Percentiles rank a stretch among this genome's conserved stretches.
phyloP scores from a whole-genome alignment of 1,139 yeast genomes.

The Candida albicans region DNA sequence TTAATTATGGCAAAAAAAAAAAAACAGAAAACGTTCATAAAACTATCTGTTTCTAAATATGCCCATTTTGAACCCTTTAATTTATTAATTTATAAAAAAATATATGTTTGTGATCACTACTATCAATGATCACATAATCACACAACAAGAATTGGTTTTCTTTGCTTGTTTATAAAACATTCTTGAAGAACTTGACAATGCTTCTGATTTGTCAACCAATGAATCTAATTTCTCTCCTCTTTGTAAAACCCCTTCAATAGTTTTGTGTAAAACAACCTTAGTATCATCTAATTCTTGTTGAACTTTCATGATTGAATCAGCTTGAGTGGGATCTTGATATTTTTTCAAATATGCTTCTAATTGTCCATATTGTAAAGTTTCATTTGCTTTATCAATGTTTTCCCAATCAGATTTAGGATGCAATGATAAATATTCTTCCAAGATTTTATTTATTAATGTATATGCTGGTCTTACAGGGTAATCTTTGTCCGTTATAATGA shows the following conservation, averaged over 20 bases:
- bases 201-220: slow-evolving; percentile 92
- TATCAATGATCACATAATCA: slow-evolving; percentile 52
- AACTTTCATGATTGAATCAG: slow-evolving; percentile 94
- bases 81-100: not conserved
- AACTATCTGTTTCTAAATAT: not conserved
- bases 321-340: slow-evolving; percentile 96
- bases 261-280: slow-evolving; percentile 91
- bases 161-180: slow-evolving; percentile 97
- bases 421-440: slow-evolving; percentile 85
- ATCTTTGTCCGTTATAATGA: slow-evolving; percentile 88
- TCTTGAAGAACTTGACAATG: slow-evolving; percentile 81
- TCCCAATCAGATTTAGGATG: slow-evolving; percentile 79
- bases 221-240: slow-evolving; percentile 96
- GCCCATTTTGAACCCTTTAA: not conserved
- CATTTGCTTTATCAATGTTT: slow-evolving; percentile 49
- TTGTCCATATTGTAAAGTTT: slow-evolving; percentile 54
- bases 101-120: not conserved
- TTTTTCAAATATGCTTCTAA: slow-evolving; percentile 71
- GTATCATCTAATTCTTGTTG: slow-evolving; percentile 98
- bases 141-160: slow-evolving; percentile 95
- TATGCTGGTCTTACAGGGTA: slow-evolving; percentile 98
- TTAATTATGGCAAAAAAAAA: no score
- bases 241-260: slow-evolving; percentile 90
- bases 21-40: no score
- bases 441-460: slow-evolving; percentile 82